Evolutionary conservation across 306 rosid species (phyloP), one percentile per base, ranked within the genome.

Genomic region (Ormosia semicastrata): DNA sequence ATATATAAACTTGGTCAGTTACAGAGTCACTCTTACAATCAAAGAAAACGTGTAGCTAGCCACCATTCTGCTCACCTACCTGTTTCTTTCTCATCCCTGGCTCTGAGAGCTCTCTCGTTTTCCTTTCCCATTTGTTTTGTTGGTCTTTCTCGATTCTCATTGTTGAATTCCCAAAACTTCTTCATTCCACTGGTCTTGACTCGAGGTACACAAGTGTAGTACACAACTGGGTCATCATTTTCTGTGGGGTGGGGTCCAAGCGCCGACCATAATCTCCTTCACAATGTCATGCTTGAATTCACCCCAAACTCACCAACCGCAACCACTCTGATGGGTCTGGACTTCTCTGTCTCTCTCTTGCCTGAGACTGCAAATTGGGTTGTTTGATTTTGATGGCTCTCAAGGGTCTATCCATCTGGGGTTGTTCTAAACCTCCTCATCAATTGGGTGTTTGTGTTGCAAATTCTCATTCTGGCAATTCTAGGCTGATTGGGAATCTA

Each of bases 321-420:
- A 36, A 41, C 57, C 69, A 62, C 72, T 70, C 69, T 60, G 8
- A 68, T 78, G 87, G 68, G 49, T 81, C 72, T 76, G 72, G 54
- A 40, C 77, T 85, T 71, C 18, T 39, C n/a, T 39, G n/a, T 43
- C 46, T 67, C 74, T 80, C 52, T 66, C 63, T 73, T 65, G n/a
- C 59, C 58, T 77, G 8, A 79, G 71, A 46, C 50, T 75, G 34
- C 66, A 37, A 64, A 30, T 80, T 81, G 70, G 62, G 13, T 66
- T 80, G 7, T 40, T 84, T 59, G 8, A 92, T 88, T 71, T 82
- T 63, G 0, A 94, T 94, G 98, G 96, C 94, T 87, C 84, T 90
- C 2, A 87, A 88, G 65, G 68, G 62, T 77, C 67, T 76, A 1
- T 67, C 89, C 47, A 50, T 86, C 52, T 86, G 85, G 89, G 83